A percentile compares a stretch with the other conserved stretches of the same genome.
These are phyloP conservation scores for Pelargonium australe DNA, from an alignment of 441 rosid species.

Conservation along the genomic window DNA sequence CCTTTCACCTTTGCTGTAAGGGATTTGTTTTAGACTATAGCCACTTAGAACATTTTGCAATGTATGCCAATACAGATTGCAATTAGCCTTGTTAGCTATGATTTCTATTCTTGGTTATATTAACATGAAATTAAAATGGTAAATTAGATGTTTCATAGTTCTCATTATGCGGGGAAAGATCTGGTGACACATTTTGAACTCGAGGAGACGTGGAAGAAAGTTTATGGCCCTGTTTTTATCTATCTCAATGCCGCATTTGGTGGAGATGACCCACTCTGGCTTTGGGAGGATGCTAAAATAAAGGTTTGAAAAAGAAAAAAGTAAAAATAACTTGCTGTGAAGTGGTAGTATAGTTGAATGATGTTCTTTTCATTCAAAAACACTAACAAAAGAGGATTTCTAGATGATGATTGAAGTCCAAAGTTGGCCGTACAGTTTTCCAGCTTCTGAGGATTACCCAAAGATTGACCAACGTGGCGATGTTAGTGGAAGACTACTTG, in stretches of 20 bases:
- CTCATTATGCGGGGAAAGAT: constrained; percentile 80
- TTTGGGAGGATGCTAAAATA: constrained; percentile 76
- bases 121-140: constrained; percentile 2
- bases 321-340: background rate
- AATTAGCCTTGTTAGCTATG: background rate
- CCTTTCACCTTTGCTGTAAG: constrained; percentile 71
- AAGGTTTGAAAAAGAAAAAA: constrained; percentile 36
- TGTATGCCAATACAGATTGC: background rate
- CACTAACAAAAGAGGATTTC: constrained; percentile 10
- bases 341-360: background rate
- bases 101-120: background rate
- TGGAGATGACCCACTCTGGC: constrained; percentile 34
- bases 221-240: constrained; percentile 70
- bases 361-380: background rate
- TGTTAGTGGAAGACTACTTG: constrained; percentile 53
- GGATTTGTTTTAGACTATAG: constrained; percentile 6
- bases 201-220: constrained; percentile 81
- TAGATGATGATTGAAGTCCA: constrained; percentile 56
- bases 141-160: constrained; percentile 69
- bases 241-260: constrained; percentile 46
- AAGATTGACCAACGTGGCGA: constrained; percentile 47
- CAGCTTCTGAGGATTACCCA: constrained; percentile 59
- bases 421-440: constrained; percentile 79
- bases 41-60: background rate
- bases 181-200: constrained; percentile 53